Evolutionary conservation across 805 yeast species (phyloP).

Genomic region (Cyberlindnera suaveolens): DNA sequence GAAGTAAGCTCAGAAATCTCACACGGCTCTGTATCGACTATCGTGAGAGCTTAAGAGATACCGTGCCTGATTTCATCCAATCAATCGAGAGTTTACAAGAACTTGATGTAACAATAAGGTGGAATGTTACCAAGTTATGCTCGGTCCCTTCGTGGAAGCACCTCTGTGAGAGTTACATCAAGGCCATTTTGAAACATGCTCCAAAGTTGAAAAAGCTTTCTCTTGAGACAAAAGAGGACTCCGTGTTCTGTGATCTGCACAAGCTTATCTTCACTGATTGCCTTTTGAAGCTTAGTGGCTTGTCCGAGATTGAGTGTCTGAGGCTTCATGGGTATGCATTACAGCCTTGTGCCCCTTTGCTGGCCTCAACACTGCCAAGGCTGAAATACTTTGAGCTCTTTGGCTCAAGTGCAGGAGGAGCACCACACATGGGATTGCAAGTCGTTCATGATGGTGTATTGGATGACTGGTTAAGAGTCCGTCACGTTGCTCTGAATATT

Average conservation of each 20-base stretch:
- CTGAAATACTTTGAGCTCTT: slow-evolving; percentile 36
- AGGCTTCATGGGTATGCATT: slow-evolving; percentile 35
- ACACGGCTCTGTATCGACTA: slow-evolving; percentile 32
- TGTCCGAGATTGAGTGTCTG: slow-evolving; percentile 29
- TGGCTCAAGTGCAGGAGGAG: slow-evolving; percentile 46
- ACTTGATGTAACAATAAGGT: slow-evolving; percentile 36
- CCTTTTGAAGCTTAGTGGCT: slow-evolving; percentile 15
- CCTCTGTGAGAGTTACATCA: slow-evolving; percentile 15
- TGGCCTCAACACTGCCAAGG: slow-evolving; percentile 23
- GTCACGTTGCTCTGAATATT: slow-evolving; percentile 43
- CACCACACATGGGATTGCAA: slow-evolving; percentile 49
- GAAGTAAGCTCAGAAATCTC: slow-evolving; percentile 23
- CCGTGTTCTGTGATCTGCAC: slow-evolving; percentile 26
- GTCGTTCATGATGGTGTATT: slow-evolving; percentile 46
- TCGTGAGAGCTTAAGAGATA: slow-evolving; percentile 36
- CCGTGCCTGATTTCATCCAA: slow-evolving; percentile 31
- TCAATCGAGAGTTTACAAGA: slow-evolving; percentile 24
- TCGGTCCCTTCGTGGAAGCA: slow-evolving; percentile 18
- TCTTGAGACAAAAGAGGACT: slow-evolving; percentile 36
- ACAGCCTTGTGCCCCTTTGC: slow-evolving; percentile 22
- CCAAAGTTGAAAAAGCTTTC: slow-evolving; percentile 29
- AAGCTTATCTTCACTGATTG: slow-evolving; percentile 23
- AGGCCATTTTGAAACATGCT: slow-evolving; percentile 16
- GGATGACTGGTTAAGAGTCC: slow-evolving; percentile 53
- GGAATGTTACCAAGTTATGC: slow-evolving; percentile 30